phyloP scores from a whole-genome alignment of 805 yeast genomes.

The Zygoascus tannicola region DNA sequence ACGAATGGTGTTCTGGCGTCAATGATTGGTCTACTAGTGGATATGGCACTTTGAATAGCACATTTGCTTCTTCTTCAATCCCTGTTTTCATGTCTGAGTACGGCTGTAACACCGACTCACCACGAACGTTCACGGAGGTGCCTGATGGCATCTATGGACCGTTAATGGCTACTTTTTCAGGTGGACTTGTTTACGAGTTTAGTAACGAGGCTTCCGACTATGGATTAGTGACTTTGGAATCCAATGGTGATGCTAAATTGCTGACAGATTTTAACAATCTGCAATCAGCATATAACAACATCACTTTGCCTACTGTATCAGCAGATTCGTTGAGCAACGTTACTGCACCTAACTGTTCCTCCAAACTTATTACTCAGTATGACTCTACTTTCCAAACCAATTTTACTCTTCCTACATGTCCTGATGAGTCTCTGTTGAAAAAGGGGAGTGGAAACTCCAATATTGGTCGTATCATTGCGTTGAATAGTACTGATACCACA shows the following conservation, averaged over 20 bases:
- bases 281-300: conserved; percentile 44
- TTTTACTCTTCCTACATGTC: conserved; percentile 29
- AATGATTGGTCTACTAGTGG: conserved; percentile 65
- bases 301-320: conserved; percentile 20
- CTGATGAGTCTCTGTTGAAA: conserved; percentile 27
- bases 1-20: conserved; percentile 86
- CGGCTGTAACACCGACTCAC: conserved; percentile 72
- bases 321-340: conserved; percentile 13
- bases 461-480: conserved; percentile 26
- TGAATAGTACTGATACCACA: conserved; percentile 20
- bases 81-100: conserved; percentile 80
- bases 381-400: conserved; percentile 24
- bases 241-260: conserved; percentile 40
- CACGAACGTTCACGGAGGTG: conserved; percentile 83
- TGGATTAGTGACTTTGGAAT: conserved; percentile 62
- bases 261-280: conserved; percentile 53
- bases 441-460: conserved; percentile 33
- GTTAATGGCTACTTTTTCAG: conserved; percentile 48
- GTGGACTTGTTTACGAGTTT: conserved; percentile 92
- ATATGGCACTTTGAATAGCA: conserved; percentile 49
- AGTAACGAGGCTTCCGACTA: conserved; percentile 67
- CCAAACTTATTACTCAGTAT: conserved; percentile 17
- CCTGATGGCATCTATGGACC: conserved; percentile 42
- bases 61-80: conserved; percentile 57
- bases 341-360: conserved; percentile 21